Percentiles rank a stretch among this genome's conserved stretches.
phyloP scores from a whole-genome alignment of 805 yeast genomes.

The Pichia ethanolica region DNA sequence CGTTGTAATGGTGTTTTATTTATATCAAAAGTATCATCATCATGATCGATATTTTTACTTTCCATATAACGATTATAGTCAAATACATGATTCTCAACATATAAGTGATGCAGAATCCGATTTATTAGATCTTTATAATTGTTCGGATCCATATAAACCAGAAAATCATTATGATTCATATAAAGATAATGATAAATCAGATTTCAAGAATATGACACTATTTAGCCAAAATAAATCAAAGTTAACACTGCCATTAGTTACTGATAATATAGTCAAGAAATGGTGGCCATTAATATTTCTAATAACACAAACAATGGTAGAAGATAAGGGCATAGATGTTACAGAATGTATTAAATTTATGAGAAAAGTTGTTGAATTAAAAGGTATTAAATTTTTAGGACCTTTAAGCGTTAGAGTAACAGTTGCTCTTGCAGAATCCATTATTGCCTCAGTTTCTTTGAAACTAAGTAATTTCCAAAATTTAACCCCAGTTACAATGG shows the following conservation, averaged over 20 bases:
- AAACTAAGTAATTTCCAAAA: conserved; percentile 1
- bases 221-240: neutral
- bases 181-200: neutral
- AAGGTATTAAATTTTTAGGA: conserved; percentile 3
- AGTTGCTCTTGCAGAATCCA: neutral
- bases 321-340: conserved; percentile 5
- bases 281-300: conserved; percentile 3
- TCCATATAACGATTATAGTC: conserved; percentile 2
- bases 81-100: neutral
- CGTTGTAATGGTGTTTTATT: conserved; percentile 1
- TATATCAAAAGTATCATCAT: conserved; percentile 1
- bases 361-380: conserved; percentile 2
- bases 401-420: neutral
- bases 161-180: neutral
- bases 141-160: neutral
- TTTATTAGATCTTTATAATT: neutral
- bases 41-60: conserved; percentile 1
- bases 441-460: neutral
- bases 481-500: neutral
- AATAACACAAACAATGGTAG: neutral
- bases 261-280: conserved; percentile 31
- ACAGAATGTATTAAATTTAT: conserved; percentile 9
- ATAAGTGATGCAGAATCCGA: neutral
- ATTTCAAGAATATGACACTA: neutral
- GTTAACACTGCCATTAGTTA: neutral